Evolutionary conservation across 2,329 filamentous ascomycete species (phyloP).

Genomic region (Claviceps spartinae): DNA sequence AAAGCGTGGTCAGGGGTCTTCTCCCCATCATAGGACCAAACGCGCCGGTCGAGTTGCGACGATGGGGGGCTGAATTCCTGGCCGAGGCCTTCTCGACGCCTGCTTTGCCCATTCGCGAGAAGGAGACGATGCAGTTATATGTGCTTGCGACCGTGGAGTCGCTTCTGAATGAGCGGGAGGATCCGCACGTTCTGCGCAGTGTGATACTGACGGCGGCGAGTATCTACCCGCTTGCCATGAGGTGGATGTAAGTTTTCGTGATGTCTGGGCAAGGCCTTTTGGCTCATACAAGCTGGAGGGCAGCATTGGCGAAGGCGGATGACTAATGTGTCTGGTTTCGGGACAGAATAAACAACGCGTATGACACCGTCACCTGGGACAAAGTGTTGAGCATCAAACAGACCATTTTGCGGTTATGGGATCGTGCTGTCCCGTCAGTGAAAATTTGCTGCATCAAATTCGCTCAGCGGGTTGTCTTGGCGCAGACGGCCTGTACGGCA

Average conservation of each 20-base stretch:
- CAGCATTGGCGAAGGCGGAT: neutral
- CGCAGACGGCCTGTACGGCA: conserved; percentile 74
- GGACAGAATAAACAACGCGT: conserved; percentile 69
- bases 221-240: conserved; percentile 82
- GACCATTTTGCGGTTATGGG: conserved; percentile 80
- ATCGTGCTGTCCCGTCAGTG: conserved; percentile 59
- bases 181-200: conserved; percentile 69
- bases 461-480: conserved; percentile 80
- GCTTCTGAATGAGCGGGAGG: conserved; percentile 58
- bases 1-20: conserved; percentile 81
- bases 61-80: conserved; percentile 94
- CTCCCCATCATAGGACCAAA: conserved; percentile 75
- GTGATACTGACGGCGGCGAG: conserved; percentile 81
- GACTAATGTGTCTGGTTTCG: conserved; percentile 2
- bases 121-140: conserved; percentile 63
- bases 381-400: conserved; percentile 80
- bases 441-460: conserved; percentile 97
- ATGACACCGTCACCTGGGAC: conserved; percentile 73
- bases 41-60: conserved; percentile 64
- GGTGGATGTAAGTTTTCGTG: conserved; percentile 75
- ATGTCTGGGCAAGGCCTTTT: conserved; percentile 17
- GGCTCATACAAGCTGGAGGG: neutral
- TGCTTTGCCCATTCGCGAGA: conserved; percentile 61
- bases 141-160: conserved; percentile 66
- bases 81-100: conserved; percentile 93